Percentiles rank a stretch among this genome's conserved stretches.
Conservation (phyloP, 352 stramenopile genomes). For the Ophiocytium majus region DNA sequence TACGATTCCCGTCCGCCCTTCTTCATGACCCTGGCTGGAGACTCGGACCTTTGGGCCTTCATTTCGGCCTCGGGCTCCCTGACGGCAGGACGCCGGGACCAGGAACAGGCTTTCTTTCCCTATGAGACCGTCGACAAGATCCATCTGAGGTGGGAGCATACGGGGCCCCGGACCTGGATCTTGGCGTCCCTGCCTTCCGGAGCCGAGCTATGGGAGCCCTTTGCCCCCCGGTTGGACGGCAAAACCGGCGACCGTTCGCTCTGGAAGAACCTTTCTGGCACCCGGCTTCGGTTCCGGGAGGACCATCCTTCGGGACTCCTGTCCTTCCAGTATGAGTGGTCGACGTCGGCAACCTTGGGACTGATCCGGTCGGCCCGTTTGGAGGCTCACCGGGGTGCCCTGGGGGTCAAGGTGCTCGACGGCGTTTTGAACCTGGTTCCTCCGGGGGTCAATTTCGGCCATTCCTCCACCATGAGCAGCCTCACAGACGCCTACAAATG, state of each 20-base stretch:
- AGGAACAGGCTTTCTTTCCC: background rate
- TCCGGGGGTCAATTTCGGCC: background rate
- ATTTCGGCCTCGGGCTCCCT: background rate
- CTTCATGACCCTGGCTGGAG: background rate
- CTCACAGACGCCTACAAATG: background rate
- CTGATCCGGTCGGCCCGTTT: background rate
- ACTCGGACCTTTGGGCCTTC: background rate
- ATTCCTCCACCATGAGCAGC: background rate
- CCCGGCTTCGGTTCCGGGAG: background rate
- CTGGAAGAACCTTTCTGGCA: background rate
- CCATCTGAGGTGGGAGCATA: background rate
- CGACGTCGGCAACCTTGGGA: background rate
- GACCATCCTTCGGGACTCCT: background rate
- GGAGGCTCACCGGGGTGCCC: background rate
- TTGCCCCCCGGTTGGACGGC: background rate
- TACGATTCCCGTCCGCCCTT: background rate
- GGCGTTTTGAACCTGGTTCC: background rate
- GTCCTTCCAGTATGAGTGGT: background rate
- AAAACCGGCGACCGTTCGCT: background rate
- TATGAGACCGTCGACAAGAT: slow-evolving; percentile 14
- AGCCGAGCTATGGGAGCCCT: background rate
- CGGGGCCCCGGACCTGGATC: background rate
- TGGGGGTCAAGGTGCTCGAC: background rate
- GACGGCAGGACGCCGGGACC: background rate
- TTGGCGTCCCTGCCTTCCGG: background rate